Percentiles rank a stretch among this genome's conserved stretches.
Conservation (phyloP, 805 yeast genomes). For the Wickerhamomyces ciferrii region DNA sequence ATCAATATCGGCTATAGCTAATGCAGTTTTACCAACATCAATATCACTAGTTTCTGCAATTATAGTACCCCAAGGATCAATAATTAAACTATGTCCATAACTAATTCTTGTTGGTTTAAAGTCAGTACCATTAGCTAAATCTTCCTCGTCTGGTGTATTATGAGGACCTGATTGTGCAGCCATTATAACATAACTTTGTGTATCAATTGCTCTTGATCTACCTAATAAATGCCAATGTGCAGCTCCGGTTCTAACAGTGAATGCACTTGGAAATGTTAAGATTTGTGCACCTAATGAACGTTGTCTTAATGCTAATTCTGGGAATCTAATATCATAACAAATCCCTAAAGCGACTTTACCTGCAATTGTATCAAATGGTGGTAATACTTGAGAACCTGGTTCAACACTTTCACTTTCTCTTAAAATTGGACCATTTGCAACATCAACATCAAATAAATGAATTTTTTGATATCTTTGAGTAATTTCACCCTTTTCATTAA, state of each 20-base stretch:
- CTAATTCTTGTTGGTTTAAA: constrained; percentile 44
- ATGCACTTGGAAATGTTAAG: constrained; percentile 84
- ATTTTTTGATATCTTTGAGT: constrained; percentile 73
- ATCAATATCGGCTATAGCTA: constrained; percentile 67
- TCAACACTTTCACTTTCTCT: constrained; percentile 75
- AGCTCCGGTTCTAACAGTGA: constrained; percentile 85
- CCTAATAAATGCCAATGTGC: constrained; percentile 87
- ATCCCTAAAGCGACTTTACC: constrained; percentile 69
- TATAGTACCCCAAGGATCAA: constrained; percentile 91
- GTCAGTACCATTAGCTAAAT: constrained; percentile 18
- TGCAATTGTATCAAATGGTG: constrained; percentile 53
- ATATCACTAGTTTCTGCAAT: constrained; percentile 52
- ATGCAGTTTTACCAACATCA: constrained; percentile 31
- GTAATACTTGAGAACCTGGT: constrained; percentile 55
- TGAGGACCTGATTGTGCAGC: constrained; percentile 78
- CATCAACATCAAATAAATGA: constrained; percentile 86
- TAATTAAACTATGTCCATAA: constrained; percentile 80
- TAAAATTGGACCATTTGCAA: constrained; percentile 70
- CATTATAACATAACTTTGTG: constrained; percentile 82
- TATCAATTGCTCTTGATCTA: constrained; percentile 79
- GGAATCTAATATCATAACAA: constrained; percentile 86
- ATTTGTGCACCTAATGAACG: constrained; percentile 71
- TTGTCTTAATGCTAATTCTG: constrained; percentile 66
- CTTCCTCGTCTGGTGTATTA: constrained; percentile 39
- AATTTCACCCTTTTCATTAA: constrained; percentile 59